A percentile compares a stretch with the other conserved stretches of the same genome.
phyloP scores from a whole-genome alignment of 2,329 filamentous ascomycete species.

The Aureobasidium sp. region DNA sequence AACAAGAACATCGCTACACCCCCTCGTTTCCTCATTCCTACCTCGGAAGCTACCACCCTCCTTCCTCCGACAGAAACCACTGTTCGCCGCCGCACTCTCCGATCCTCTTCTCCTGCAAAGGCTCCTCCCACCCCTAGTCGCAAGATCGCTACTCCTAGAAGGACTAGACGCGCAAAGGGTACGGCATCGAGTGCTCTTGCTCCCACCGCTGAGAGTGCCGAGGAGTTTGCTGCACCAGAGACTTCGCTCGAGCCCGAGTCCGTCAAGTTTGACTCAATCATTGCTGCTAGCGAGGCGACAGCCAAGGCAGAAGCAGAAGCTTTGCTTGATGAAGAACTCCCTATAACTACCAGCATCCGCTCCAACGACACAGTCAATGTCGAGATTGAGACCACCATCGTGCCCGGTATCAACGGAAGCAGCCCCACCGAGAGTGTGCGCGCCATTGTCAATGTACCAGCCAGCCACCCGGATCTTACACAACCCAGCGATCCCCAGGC shows the following conservation, averaged over 20 bases:
- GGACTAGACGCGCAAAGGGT: slow-evolving; percentile 35
- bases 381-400: slow-evolving; percentile 58
- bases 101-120: slow-evolving; percentile 52
- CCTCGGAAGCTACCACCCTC: slow-evolving; percentile 17
- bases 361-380: slow-evolving; percentile 52
- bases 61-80: slow-evolving; percentile 22
- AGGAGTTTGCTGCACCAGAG: slow-evolving; percentile 26
- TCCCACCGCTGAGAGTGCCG: slow-evolving; percentile 21
- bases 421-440: slow-evolving; percentile 62
- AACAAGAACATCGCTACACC: slow-evolving; percentile 67
- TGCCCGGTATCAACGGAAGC: slow-evolving; percentile 42
- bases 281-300: slow-evolving; percentile 12
- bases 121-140: slow-evolving; percentile 33
- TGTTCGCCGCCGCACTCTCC: slow-evolving; percentile 45
- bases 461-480: slow-evolving; percentile 56
- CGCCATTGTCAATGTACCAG: slow-evolving; percentile 68
- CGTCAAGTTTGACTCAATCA: slow-evolving; percentile 17
- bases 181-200: slow-evolving; percentile 22
- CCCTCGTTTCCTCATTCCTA: slow-evolving; percentile 56
- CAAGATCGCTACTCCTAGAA: slow-evolving; percentile 44
- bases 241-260: slow-evolving; percentile 19
- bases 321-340: slow-evolving; percentile 35
- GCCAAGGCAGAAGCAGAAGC: slow-evolving; percentile 10
- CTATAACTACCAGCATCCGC: slow-evolving; percentile 18
- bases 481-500: slow-evolving; percentile 68